These are phyloP conservation scores for Xylariaceae sp. DNA, from an alignment of 2,329 filamentous ascomycete species.

Conservation along the genomic window DNA sequence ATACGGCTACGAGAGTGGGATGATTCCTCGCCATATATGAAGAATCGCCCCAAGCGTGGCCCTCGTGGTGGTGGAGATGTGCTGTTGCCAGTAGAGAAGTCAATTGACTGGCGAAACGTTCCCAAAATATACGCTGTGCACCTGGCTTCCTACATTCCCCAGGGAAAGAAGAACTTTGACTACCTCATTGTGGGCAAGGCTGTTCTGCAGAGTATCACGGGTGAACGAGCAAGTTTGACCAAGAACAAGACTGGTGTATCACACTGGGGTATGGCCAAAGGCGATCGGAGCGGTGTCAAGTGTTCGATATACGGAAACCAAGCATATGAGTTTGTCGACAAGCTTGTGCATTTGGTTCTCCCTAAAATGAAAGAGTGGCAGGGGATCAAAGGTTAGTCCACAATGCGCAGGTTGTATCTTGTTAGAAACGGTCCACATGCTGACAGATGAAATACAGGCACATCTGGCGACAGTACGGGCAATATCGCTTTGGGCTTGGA, in stretches of 20 bases:
- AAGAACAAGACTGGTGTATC: conserved; percentile 64
- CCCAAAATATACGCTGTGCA: conserved; percentile 77
- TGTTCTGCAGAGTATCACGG: conserved; percentile 79
- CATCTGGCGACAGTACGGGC: conserved; percentile 78
- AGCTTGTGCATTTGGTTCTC: conserved; percentile 82
- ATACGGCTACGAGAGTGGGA: conserved; percentile 81
- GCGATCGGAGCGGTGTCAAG: conserved; percentile 70
- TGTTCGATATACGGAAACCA: conserved; percentile 70
- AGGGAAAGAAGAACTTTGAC: conserved; percentile 64
- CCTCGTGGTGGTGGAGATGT: conserved; percentile 75
- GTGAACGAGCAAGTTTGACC: conserved; percentile 66
- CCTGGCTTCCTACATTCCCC: conserved; percentile 69
- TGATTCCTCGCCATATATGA: conserved; percentile 87
- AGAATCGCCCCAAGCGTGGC: conserved; percentile 78
- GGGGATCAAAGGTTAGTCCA: conserved; percentile 51
- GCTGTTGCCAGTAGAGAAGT: conserved; percentile 64
- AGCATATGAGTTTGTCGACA: conserved; percentile 87
- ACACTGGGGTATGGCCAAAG: conserved; percentile 68
- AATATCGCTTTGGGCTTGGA: conserved; percentile 81
- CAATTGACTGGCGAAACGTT: conserved; percentile 77
- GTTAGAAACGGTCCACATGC: no score
- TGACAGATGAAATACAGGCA: conserved; percentile 29
- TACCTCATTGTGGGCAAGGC: conserved; percentile 79
- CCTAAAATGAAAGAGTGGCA: conserved; percentile 96
- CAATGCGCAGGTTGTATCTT: no score